Evolutionary conservation across 805 yeast genomes (phyloP), one percentile per base, ranked within the genome.

Genomic region (Candida adriatica): DNA sequence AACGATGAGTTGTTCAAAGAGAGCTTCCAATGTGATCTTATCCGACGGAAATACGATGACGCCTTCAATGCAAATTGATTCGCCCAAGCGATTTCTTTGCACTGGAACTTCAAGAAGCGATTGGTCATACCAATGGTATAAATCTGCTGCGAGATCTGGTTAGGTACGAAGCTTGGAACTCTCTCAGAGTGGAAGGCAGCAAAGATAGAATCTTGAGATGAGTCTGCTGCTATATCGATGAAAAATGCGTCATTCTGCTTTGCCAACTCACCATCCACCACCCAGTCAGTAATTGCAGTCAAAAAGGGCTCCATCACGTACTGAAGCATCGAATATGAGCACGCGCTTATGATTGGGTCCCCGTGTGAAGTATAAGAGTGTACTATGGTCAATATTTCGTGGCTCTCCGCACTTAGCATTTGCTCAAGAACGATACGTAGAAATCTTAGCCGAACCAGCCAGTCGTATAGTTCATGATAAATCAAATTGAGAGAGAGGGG

Each of bases 51-150:
- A 66, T 30, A 23, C 5, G 22, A 20, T 4, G 24, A 34, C 1
- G 38, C 16, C 14, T 30, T 34, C 17, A 34, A 36, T 2, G 37
- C 20, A 24, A 37, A 42, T 5, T 59, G 56, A 42, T 67, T 70
- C 6, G 69, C 54, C 88, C 92, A 85, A 24, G 66, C 66, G 17
- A 73, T 57, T 43, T 84, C 92, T 20, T 70, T 69, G 55, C 95
- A 85, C 26, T 69, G 68, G 17, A 61, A 61, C 22, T 74, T 70
- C 27, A 88, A 57, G 49, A 79, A 88, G 8, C 73, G 64, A 6
- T 79, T 58, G 6, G 83, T 70, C 39, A 79, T 76, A 0, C 98
- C 98, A 13, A 81, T 74, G 30, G 79, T 75, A 42, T 62, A 74
- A 6, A 78, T 66, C 35, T 67, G 62, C 16, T 55, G 46, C 4